A percentile compares a stretch with the other conserved stretches of the same genome.
These are phyloP conservation scores for Platanthera guangdongensis DNA, from an alignment of 106 monocot species.

Conservation along the genomic window DNA sequence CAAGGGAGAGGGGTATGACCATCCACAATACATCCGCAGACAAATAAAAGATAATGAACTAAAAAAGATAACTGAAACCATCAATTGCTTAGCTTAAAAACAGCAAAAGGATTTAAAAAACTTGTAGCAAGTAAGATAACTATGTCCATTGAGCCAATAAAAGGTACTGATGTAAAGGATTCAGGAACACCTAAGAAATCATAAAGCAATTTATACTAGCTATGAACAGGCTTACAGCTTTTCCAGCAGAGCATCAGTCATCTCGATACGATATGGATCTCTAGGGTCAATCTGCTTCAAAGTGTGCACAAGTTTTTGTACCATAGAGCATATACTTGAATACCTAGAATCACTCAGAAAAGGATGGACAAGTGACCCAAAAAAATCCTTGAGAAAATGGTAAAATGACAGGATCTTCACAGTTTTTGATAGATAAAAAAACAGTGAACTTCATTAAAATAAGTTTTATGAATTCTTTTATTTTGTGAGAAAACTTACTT, in stretches of 20 bases:
- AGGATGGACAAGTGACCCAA: not conserved
- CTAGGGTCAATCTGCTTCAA: slow-evolving; percentile 83
- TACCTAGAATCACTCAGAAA: slow-evolving; percentile 37
- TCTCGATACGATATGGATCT: slow-evolving; percentile 77
- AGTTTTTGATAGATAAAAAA: not conserved
- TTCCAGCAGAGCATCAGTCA: slow-evolving; percentile 69
- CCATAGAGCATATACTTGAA: slow-evolving; percentile 66
- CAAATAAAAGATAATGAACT: not conserved
- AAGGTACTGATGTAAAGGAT: not conserved
- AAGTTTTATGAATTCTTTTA: not conserved
- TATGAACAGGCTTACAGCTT: slow-evolving; percentile 52
- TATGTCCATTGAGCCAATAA: not conserved
- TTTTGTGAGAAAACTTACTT: slow-evolving; percentile 33
- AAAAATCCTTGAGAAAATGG: not conserved
- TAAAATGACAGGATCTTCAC: not conserved
- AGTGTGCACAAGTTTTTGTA: slow-evolving; percentile 66
- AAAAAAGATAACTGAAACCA: not conserved
- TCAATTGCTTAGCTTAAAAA: not conserved
- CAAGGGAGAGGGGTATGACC: not conserved
- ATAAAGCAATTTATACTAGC: not conserved
- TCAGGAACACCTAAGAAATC: not conserved
- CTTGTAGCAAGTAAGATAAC: not conserved
- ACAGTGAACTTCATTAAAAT: not conserved
- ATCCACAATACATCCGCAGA: not conserved
- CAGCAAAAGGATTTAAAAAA: not conserved